Conservation (phyloP, 176 grass and related monocot genomes). For the Carex scoparia region DNA sequence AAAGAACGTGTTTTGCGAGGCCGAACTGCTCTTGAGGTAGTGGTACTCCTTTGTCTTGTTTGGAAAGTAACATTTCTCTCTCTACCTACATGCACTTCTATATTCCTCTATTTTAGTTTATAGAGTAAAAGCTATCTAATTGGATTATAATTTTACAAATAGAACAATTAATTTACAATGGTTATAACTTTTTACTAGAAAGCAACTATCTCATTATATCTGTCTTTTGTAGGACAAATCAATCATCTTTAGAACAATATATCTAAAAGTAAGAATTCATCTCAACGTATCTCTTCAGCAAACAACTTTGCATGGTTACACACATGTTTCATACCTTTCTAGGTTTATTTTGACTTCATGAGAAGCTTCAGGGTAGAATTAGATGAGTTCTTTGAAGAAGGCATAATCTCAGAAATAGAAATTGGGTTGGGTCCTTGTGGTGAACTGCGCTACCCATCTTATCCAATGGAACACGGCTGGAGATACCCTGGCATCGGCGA, state of each 20-base stretch:
- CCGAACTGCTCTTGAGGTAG: conserved; percentile 76
- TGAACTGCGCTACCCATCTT: conserved; percentile 83
- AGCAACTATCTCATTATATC: neutral
- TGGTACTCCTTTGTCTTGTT: neutral
- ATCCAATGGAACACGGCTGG: conserved; percentile 72
- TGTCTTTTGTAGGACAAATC: neutral
- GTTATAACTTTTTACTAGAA: neutral
- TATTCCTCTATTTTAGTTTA: neutral
- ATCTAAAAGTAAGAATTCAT: neutral
- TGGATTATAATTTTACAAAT: neutral
- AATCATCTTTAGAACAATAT: neutral
- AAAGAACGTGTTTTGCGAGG: conserved; percentile 77
- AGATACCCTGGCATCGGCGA: conserved; percentile 94
- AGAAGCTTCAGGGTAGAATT: conserved; percentile 89
- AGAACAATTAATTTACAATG: neutral
- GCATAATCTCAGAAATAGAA: conserved; percentile 71
- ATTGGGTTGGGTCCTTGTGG: conserved; percentile 88
- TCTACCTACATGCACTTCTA: neutral
- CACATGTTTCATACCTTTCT: neutral
- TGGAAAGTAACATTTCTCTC: neutral
- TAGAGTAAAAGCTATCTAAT: neutral
- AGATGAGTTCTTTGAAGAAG: conserved; percentile 77
- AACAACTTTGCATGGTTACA: neutral
- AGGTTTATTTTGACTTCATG: conserved; percentile 99
- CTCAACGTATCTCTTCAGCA: neutral